Conservation (phyloP, 108 stramenopile genomes). For the Nitzschia palea region DNA sequence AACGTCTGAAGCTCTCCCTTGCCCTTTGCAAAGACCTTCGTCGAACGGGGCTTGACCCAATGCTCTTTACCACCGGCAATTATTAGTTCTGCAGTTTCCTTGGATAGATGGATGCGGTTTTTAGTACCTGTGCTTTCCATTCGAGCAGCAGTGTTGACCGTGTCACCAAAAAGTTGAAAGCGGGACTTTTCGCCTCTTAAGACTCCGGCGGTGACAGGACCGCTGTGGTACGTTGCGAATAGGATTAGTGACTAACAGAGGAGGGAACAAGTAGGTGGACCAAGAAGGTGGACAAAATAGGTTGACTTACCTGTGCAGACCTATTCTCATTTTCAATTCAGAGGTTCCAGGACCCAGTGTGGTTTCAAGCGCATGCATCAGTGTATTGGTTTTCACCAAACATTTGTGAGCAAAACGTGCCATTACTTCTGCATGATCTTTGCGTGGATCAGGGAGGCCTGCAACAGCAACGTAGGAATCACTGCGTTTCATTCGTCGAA, state of each 20-base stretch:
- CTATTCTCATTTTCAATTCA: constrained; percentile 1
- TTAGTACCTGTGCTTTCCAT: constrained; percentile 21
- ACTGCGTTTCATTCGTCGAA: too few relatives aligned
- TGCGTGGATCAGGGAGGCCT: constrained; percentile 2
- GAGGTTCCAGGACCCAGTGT: constrained; percentile 8
- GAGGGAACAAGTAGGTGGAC: too few relatives aligned
- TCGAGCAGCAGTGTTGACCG: constrained; percentile 6
- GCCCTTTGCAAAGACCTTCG: constrained; percentile 10
- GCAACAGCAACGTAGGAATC: constrained; percentile 5
- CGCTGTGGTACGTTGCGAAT: too few relatives aligned
- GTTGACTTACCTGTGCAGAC: constrained; percentile 12
- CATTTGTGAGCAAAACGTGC: constrained; percentile 11
- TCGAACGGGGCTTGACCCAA: constrained; percentile 1
- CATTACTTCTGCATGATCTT: constrained; percentile 8
- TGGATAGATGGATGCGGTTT: constrained; percentile 14
- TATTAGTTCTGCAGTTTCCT: constrained; percentile 22
- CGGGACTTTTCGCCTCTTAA: background rate
- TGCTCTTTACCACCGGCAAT: background rate
- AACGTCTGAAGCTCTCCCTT: constrained; percentile 19
- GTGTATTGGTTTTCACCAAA: background rate
- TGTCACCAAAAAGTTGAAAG: constrained; percentile 4
- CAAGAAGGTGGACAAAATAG: too few relatives aligned
- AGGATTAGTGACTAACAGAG: too few relatives aligned
- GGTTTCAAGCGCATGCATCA: background rate
- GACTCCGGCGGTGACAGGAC: background rate